Base-by-base conservation (phyloP, 768 basidiomycete species). In the Kwoniella europaea region DNA sequence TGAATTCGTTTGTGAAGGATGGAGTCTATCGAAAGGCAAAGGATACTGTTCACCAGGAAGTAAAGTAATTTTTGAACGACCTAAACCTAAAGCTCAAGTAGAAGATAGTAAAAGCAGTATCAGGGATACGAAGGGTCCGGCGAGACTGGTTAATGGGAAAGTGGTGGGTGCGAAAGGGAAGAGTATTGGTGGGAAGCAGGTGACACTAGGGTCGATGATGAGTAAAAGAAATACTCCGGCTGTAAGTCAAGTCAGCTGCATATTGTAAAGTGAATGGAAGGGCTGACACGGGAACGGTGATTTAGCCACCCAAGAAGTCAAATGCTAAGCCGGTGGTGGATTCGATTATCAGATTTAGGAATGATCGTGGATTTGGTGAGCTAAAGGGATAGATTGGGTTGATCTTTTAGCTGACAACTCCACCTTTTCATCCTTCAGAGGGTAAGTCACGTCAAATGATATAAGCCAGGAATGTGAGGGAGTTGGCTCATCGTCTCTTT, bases 1-100 rank as follows among this genome's bases (percentile, higher is more conserved):
- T 1, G 79, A 82, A 58, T 82, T 79, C 59, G 80, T 81, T 12
- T 82, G 82, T 59, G 77, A 78, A 46, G 82, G 81, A 1, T 81
- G 81, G 81, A 77, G 76, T 52, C 61, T 83, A 42, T 81, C 78
- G 22, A 83, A 82, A 58, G 82, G 82, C 3, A 79, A 80, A 71
- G 82, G 82, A 6, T 83, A 83, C 65, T 82, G 81, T 63, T 66
- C 74, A 2, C 73, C 73, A 1, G 82, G 82, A 9, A 69, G 68
- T 27, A 80, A 76, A 56, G 72, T 83, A 50, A 63, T 76, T 41
- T 78, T 83, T 20, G 78, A 81, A 53, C 64, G 82, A 27, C 79
- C 77, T 3, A 76, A 78, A 65, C 68, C 76, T 16, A 74, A 71
- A 44, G 66, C 43, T 9, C 70, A 71, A 15, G 74, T 69, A 4